These are phyloP conservation scores for Naganishia friedmannii DNA, from an alignment of 768 basidiomycete species.

Conservation along the genomic window DNA sequence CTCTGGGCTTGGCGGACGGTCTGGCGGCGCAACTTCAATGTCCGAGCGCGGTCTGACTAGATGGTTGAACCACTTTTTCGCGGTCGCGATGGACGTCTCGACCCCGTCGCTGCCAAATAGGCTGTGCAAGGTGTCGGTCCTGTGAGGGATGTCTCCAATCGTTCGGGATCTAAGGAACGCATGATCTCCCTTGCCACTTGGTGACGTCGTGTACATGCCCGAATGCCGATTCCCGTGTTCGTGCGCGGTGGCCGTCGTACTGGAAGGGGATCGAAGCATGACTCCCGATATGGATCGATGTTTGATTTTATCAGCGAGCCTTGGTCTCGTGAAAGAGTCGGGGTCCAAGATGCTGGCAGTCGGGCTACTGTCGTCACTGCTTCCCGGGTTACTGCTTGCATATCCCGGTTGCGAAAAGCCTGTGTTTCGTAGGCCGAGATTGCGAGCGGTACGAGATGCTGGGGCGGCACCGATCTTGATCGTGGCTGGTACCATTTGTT, in stretches of 20 bases:
- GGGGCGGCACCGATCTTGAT: not conserved
- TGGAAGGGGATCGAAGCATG: not conserved
- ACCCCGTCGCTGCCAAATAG: slow-evolving; percentile 18
- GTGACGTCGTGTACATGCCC: not conserved
- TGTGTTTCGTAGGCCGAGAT: not conserved
- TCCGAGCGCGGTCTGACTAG: slow-evolving; percentile 38
- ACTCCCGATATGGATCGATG: slow-evolving; percentile 4
- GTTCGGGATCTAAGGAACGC: slow-evolving; percentile 1
- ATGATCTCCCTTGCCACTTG: not conserved
- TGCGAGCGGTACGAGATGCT: not conserved
- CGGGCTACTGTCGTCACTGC: slow-evolving; percentile 21
- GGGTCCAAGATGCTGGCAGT: not conserved
- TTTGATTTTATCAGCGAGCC: slow-evolving; percentile 7
- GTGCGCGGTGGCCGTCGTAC: slow-evolving; percentile 8
- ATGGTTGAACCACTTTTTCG: slow-evolving; percentile 35
- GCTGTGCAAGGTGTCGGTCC: slow-evolving; percentile 15
- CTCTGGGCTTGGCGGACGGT: not conserved
- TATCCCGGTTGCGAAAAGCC: not conserved
- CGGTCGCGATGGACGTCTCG: slow-evolving; percentile 23
- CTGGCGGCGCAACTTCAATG: not conserved
- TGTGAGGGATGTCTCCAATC: not conserved
- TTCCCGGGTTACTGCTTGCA: slow-evolving; percentile 16
- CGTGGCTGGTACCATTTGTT: not conserved
- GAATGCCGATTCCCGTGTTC: slow-evolving; percentile 16
- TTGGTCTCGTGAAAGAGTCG: not conserved